Evolutionary conservation across 2,329 filamentous ascomycete genomes (phyloP).

Genomic region (Cyphellophora attinorum): DNA sequence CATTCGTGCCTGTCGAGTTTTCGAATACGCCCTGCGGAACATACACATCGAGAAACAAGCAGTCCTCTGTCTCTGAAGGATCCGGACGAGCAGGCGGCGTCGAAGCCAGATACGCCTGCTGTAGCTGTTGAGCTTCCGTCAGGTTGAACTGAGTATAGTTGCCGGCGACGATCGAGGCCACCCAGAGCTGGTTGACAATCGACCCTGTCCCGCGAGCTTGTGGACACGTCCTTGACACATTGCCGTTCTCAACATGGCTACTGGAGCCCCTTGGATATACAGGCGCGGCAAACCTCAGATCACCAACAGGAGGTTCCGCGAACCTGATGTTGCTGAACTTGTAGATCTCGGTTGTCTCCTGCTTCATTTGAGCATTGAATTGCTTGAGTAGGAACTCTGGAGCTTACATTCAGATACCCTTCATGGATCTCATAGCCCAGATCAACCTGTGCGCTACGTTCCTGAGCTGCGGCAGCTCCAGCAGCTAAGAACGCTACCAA

Average conservation of each 20-base stretch:
- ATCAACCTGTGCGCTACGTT: no score
- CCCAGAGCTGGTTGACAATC: constrained; percentile 23
- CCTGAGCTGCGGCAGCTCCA: no score
- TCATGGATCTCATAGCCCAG: constrained; percentile 45
- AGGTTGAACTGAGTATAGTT: constrained; percentile 20
- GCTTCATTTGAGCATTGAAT: no score
- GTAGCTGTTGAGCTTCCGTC: constrained; percentile 18
- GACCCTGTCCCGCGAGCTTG: constrained; percentile 38
- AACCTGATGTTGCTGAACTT: constrained; percentile 50
- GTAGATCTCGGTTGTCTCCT: constrained; percentile 35
- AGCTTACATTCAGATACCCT: constrained; percentile 21
- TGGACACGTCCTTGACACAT: constrained; percentile 32
- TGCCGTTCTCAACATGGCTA: constrained; percentile 35
- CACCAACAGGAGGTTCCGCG: constrained; percentile 42
- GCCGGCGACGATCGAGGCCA: constrained; percentile 21
- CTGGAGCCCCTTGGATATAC: constrained; percentile 33
- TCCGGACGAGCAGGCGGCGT: constrained; percentile 25
- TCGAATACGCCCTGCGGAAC: constrained; percentile 26
- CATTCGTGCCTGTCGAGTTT: constrained; percentile 22
- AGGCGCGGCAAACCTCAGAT: constrained; percentile 42
- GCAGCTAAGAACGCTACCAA: no score
- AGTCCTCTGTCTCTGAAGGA: constrained; percentile 25
- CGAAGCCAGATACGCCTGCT: constrained; percentile 7
- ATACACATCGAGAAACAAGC: constrained; percentile 28
- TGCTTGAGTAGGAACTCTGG: no score